These are phyloP conservation scores for Lizanozyma gosingica DNA, from an alignment of 1,139 yeast species.

Conservation along the genomic window DNA sequence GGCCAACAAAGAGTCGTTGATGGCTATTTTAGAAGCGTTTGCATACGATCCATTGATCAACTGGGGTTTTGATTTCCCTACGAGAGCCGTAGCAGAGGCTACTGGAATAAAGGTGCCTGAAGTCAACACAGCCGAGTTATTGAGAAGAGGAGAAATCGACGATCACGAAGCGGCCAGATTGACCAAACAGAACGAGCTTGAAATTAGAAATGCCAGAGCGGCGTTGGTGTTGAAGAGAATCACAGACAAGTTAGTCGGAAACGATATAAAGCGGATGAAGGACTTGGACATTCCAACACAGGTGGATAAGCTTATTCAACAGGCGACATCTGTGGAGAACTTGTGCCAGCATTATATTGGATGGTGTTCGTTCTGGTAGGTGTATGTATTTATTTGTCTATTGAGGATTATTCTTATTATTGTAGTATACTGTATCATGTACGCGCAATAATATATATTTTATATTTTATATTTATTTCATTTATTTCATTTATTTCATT, in stretches of 20 bases:
- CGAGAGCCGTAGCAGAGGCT: conserved; percentile 65
- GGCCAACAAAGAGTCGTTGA: conserved; percentile 87
- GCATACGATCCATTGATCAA: conserved; percentile 97
- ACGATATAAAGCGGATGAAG: conserved; percentile 68
- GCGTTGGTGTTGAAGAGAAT: conserved; percentile 84
- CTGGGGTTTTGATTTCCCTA: conserved; percentile 96
- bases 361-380: conserved; percentile 96
- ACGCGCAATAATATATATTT: too few species aligned
- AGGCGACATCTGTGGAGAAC: conserved; percentile 94
- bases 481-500: too few species aligned
- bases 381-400: too few species aligned
- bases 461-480: too few species aligned
- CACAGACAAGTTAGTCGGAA: conserved; percentile 87
- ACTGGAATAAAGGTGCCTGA: conserved; percentile 63
- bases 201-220: conserved; percentile 83
- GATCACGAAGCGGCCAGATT: conserved; percentile 66
- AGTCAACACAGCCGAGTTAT: conserved; percentile 55
- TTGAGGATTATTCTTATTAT: too few species aligned
- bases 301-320: conserved; percentile 88
- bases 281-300: conserved; percentile 81
- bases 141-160: conserved; percentile 66
- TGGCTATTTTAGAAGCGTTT: conserved; percentile 98
- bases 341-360: conserved; percentile 96
- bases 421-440: too few species aligned
- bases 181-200: conserved; percentile 69